Evolutionary conservation across 345 rosid species (phyloP).

Genomic region (Erodium maritimum): DNA sequence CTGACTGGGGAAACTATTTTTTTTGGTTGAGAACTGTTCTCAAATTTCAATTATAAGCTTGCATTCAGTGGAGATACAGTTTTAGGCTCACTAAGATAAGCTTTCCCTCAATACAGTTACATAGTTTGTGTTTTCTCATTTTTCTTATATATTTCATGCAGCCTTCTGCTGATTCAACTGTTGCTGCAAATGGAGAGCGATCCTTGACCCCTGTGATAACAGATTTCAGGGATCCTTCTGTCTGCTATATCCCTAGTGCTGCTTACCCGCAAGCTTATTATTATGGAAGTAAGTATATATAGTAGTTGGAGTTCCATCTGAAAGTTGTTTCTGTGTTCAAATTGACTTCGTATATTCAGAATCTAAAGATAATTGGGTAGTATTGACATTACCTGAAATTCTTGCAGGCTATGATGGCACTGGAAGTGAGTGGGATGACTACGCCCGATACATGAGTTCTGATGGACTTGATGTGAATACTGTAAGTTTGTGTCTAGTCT

Average conservation of each 20-base stretch:
- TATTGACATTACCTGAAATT: background rate
- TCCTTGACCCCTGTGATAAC: constrained; percentile 21
- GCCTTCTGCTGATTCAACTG: constrained; percentile 21
- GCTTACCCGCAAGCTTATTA: constrained; percentile 23
- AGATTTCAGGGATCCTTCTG: constrained; percentile 24
- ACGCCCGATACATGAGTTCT: constrained; percentile 33
- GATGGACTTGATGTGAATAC: constrained; percentile 65
- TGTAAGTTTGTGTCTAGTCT: constrained; percentile 25
- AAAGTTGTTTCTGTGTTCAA: background rate
- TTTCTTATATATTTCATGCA: background rate
- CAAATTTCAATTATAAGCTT: too few species aligned
- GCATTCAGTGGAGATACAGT: too few species aligned
- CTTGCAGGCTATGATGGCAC: constrained; percentile 42
- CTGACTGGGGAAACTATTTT: background rate
- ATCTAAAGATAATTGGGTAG: background rate
- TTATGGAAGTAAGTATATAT: constrained; percentile 24
- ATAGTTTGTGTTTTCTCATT: background rate
- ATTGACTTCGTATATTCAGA: background rate
- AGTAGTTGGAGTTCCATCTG: background rate
- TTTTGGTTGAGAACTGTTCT: background rate
- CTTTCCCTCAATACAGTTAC: too few species aligned
- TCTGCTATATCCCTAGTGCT: constrained; percentile 28
- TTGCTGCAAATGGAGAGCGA: constrained; percentile 22
- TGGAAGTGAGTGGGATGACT: constrained; percentile 67
- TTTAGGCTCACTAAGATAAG: too few species aligned